Conservation (phyloP, 805 yeast genomes). For the Ogataea polymorpha region DNA sequence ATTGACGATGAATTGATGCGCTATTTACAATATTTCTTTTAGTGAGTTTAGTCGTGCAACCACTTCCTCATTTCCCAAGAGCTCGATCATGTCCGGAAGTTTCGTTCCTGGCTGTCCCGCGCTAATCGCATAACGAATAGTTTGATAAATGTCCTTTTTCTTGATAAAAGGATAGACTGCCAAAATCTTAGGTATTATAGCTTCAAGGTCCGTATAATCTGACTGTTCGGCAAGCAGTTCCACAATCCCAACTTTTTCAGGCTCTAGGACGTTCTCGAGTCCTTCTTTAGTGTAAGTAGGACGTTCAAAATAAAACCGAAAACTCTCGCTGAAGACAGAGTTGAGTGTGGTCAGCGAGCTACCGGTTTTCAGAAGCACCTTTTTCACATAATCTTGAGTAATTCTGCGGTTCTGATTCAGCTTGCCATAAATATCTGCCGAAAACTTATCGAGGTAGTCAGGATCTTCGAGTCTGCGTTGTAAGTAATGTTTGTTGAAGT, state of each 20-base stretch:
- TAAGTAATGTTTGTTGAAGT: slow-evolving; percentile 73
- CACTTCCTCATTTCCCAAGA: slow-evolving; percentile 49
- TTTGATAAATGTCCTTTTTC: slow-evolving; percentile 48
- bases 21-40: background rate
- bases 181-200: slow-evolving; percentile 4
- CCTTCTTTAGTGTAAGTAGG: slow-evolving; percentile 30
- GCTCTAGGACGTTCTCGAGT: slow-evolving; percentile 7
- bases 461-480: slow-evolving; percentile 39
- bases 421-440: slow-evolving; percentile 30
- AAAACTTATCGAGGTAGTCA: slow-evolving; percentile 34
- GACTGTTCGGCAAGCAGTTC: slow-evolving; percentile 9
- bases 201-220: slow-evolving; percentile 13
- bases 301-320: slow-evolving; percentile 46
- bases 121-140: slow-evolving; percentile 64
- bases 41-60: slow-evolving; percentile 1
- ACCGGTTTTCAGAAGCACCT: slow-evolving; percentile 43
- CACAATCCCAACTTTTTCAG: background rate
- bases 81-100: slow-evolving; percentile 51
- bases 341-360: slow-evolving; percentile 49
- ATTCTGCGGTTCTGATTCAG: slow-evolving; percentile 20
- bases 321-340: slow-evolving; percentile 46
- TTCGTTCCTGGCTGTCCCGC: slow-evolving; percentile 71
- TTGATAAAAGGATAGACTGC: slow-evolving; percentile 14
- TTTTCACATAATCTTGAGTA: slow-evolving; percentile 32
- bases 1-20: slow-evolving; percentile 13